Evolutionary conservation across 768 basidiomycete species (phyloP), one percentile per base, ranked within the genome.

Genomic region (Zangia roseola): DNA sequence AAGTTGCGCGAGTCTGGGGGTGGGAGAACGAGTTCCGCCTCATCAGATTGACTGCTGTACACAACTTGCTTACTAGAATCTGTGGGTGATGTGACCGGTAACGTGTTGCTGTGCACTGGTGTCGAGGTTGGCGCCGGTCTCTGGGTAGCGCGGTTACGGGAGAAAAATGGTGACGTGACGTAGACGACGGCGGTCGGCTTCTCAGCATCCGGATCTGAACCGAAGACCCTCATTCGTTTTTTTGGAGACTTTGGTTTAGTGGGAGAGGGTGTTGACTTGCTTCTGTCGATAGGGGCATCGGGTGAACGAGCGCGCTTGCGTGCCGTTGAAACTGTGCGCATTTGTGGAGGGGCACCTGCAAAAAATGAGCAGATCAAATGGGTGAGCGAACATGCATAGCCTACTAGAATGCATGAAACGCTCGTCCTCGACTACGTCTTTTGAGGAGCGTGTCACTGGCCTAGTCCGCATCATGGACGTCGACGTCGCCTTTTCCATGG

Each of bases 31-130:
- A 84, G 67, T 54, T 86, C 84, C 39, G 75, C 69, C 60, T 86
- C 86, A 53, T 84, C 81, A 40, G 83, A 84, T 62, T 84, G 80
- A 55, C 84, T 86, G 40, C 82, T 85, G 19, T 80, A 82, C 8
- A 86, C 71, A 17, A 80, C 59, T 25, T 73, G 62, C 60, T 36
- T 53, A 49, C 43, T 64, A 60, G 47, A 50, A 54, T 25, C 50
- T 40, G 40, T 43, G 53, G 64, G 60, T 19, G 57, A 65, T n/a
- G 45, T 28, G 28, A 30, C 20, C 41, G 14, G 14, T 6, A 43
- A 40, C 36, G 44, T 25, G 19, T 16, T 37, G 20, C 28, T 45
- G 23, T 44, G 50, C 10, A 16, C 40, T 36, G 24, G 59, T n/a
- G n/a, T n/a, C 16, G 5, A 50, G 23, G 19, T 45, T n/a, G n/a